A percentile compares a stretch with the other conserved stretches of the same genome.
These are phyloP conservation scores for Leucaena leucocephala DNA, from an alignment of 306 rosid genomes.

Conservation along the genomic window DNA sequence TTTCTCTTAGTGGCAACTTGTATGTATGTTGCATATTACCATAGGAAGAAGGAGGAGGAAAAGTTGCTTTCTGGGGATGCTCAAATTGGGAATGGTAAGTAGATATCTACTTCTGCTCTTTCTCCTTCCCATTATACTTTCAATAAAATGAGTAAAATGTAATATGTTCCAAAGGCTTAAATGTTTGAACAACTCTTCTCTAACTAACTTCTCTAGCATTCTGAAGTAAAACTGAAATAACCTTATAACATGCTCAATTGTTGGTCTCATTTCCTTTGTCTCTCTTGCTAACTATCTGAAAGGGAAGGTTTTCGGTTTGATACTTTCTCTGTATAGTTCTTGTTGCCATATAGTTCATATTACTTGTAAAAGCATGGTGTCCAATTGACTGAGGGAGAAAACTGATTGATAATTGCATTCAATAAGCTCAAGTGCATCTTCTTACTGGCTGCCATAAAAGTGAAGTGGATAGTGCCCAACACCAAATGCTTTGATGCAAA, in stretches of 20 bases:
- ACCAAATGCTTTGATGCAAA: neutral
- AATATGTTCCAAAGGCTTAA: neutral
- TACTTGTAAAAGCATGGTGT: neutral
- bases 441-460: neutral
- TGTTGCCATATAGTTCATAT: neutral
- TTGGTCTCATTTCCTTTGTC: neutral
- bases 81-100: constrained; percentile 47
- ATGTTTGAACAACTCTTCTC: neutral
- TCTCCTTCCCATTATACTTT: neutral
- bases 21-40: constrained; percentile 46
- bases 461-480: neutral
- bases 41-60: constrained; percentile 42
- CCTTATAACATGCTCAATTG: neutral
- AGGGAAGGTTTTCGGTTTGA: neutral
- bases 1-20: constrained; percentile 47
- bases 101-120: neutral
- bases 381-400: neutral
- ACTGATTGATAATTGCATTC: neutral
- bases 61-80: constrained; percentile 34
- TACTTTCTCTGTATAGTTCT: neutral
- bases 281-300: neutral
- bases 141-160: constrained; percentile 1
- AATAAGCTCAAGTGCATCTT: neutral
- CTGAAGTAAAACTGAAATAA: neutral
- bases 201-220: neutral